A percentile compares a stretch with the other conserved stretches of the same genome.
Evolutionary conservation across 495 filamentous ascomycete species (phyloP).

Genomic region (Podospora tetraspora): DNA sequence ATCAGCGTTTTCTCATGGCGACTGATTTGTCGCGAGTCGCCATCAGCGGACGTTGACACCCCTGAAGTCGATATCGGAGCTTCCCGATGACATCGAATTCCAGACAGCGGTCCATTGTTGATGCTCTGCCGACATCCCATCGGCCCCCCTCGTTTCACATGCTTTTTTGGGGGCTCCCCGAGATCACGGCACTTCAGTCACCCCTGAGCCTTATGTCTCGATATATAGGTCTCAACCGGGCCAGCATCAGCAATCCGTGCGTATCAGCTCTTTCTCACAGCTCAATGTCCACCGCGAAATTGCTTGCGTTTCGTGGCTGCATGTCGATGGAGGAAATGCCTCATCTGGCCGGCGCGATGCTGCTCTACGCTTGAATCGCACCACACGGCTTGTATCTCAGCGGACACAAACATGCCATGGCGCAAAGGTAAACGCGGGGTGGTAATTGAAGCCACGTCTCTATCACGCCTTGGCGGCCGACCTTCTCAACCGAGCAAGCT

Average conservation of each 20-base stretch:
- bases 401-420: neutral
- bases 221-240: neutral
- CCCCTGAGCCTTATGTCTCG: neutral
- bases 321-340: slow-evolving; percentile 11
- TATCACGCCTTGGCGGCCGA: neutral
- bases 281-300: neutral
- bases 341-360: neutral
- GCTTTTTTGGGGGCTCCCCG: neutral
- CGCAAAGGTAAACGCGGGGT: neutral
- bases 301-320: neutral
- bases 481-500: slow-evolving; percentile 5
- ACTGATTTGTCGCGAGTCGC: neutral
- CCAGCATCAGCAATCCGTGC: neutral
- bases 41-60: neutral
- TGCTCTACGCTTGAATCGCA: neutral
- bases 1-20: neutral
- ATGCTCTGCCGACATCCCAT: neutral
- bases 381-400: neutral
- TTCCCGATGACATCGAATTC: neutral
- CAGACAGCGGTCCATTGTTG: neutral
- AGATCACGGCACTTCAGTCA: neutral
- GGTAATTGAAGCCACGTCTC: neutral
- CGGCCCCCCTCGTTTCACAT: neutral
- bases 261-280: neutral
- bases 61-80: neutral